Conservation (phyloP, 768 basidiomycete species). For the Rhizopogon vesiculosus region DNA sequence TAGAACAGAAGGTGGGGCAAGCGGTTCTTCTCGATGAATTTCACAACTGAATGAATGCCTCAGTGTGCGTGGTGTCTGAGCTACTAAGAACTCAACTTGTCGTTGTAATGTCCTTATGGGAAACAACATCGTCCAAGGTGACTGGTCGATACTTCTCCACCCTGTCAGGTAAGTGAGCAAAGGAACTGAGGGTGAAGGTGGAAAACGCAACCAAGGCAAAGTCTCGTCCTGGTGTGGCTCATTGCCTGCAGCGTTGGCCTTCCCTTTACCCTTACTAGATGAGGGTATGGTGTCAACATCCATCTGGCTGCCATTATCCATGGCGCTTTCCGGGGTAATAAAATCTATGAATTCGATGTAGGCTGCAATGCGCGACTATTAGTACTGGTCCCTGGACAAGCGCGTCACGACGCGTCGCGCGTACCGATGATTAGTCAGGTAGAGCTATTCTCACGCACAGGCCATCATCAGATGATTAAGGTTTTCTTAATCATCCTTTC, state of each 20-base stretch:
- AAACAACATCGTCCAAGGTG: constrained; percentile 90
- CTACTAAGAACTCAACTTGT: constrained; percentile 61
- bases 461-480: constrained; percentile 36
- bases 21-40: constrained; percentile 92
- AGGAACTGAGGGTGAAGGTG: constrained; percentile 2
- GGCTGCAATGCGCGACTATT: not conserved
- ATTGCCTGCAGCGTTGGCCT: constrained; percentile 54
- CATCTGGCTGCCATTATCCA: constrained; percentile 55
- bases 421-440: constrained; percentile 11
- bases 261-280: constrained; percentile 49
- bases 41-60: constrained; percentile 64
- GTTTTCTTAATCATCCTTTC: constrained; percentile 20
- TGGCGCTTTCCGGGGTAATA: constrained; percentile 17
- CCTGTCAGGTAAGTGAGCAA: constrained; percentile 41
- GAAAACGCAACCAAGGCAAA: constrained; percentile 70
- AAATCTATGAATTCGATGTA: not conserved
- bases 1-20: constrained; percentile 96
- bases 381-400: not conserved
- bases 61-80: not conserved
- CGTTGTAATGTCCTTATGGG: constrained; percentile 90
- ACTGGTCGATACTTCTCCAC: constrained; percentile 97
- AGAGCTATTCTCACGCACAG: constrained; percentile 33
- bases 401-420: constrained; percentile 19
- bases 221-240: constrained; percentile 52
- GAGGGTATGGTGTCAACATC: constrained; percentile 35